A percentile compares a stretch with the other conserved stretches of the same genome.
phyloP scores from a whole-genome alignment of 495 filamentous ascomycete species.

The Penicillium ucsense region DNA sequence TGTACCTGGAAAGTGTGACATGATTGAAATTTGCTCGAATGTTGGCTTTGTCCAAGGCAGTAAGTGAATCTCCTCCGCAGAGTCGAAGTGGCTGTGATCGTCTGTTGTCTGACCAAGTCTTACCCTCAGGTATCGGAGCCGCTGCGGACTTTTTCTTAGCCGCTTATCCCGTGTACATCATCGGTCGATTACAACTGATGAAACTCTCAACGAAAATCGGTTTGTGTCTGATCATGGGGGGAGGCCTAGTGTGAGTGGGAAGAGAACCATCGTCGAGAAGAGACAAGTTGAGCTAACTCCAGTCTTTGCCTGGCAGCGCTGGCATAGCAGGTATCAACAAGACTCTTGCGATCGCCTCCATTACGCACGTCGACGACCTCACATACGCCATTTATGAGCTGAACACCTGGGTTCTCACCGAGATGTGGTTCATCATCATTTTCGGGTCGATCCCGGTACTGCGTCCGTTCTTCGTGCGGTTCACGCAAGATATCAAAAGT shows the following conservation, averaged over 20 bases:
- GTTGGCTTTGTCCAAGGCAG: slow-evolving; percentile 18
- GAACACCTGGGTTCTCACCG: slow-evolving; percentile 19
- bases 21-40: slow-evolving; percentile 10
- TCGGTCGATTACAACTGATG: slow-evolving; percentile 20
- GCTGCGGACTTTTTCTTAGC: slow-evolving; percentile 24
- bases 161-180: slow-evolving; percentile 22
- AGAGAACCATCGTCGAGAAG: too few species aligned
- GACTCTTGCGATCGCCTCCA: slow-evolving; percentile 15
- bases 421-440: slow-evolving; percentile 24
- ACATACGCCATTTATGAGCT: slow-evolving; percentile 15
- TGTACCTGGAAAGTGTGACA: slow-evolving; percentile 16
- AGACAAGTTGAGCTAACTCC: background rate
- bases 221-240: slow-evolving; percentile 27
- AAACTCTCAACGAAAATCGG: slow-evolving; percentile 24
- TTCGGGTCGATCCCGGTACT: slow-evolving; percentile 21
- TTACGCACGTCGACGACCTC: slow-evolving; percentile 8
- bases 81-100: too few species aligned
- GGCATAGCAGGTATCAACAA: slow-evolving; percentile 20
- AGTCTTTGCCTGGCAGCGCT: slow-evolving; percentile 5
- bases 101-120: background rate
- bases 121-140: slow-evolving; percentile 14
- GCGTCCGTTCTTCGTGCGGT: slow-evolving; percentile 13
- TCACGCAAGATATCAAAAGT: slow-evolving; percentile 10
- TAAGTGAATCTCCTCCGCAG: background rate
- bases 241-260: slow-evolving; percentile 24